Evolutionary conservation across 2,329 filamentous ascomycete genomes (phyloP), one percentile per base, ranked within the genome.

Genomic region (Clonostachys sp.): DNA sequence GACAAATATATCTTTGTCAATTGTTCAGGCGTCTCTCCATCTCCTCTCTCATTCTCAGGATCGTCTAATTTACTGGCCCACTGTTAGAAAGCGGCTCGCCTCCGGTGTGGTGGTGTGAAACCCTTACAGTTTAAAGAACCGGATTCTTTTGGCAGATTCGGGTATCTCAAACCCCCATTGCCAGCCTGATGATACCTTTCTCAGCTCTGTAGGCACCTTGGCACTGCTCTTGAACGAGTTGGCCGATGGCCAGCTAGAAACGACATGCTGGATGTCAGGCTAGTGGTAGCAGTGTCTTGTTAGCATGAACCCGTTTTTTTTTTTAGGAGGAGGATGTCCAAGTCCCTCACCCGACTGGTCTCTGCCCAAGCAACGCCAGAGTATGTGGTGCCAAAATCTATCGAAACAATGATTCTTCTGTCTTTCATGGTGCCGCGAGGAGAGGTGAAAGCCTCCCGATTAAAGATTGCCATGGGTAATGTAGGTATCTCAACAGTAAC

Each of bases 301-400:
- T 18, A 34, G 41, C 39, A 42, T 10, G 36, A 39, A 39, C 14
- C 24, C 24, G 9, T 30, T 30, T 30, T 30, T 30, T 24, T 30
- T 30, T 30, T 2, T 8, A 9, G 9, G 10, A 30, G 24, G 24
- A 6, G 24, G 41, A 18, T 30, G 9, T 10, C 24, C 2, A 30
- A 30, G 24, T 30, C 24, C 24, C 64, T 60, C 61, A 66, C 65
- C 36, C 60, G 59, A 43, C 54, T 63, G 42, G 71, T 71, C 49
- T 74, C 67, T 40, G 70, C 71, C 72, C 74, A 80, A 33, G 74
- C 73, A n/a, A 79, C 65, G 33, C 75, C 76, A 13, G 75, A 77
- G 56, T 74, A 80, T 5, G 77, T 81, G 12, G 77, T 80, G 24
- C 77, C 77, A 53, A 80, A 80, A 55, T 80, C 77, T 49, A 80